These are phyloP conservation scores for Pseudopyricularia javanii DNA, from an alignment of 2,329 filamentous ascomycete genomes.

Conservation along the genomic window DNA sequence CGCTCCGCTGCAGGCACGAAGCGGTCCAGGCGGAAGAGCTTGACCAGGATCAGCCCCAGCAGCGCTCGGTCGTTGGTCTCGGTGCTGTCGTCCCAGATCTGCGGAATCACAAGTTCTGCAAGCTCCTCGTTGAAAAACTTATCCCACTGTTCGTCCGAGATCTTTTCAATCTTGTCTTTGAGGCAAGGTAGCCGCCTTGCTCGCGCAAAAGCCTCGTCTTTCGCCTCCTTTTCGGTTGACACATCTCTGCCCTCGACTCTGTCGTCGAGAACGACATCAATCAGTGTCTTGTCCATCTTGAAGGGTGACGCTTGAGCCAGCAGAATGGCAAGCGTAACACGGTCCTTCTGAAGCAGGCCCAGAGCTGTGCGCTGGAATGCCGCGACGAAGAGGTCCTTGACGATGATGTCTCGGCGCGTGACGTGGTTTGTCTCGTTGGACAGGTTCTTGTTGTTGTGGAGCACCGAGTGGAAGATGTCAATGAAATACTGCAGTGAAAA, in stretches of 20 bases:
- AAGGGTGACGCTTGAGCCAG: conserved; percentile 93
- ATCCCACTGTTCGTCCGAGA: conserved; percentile 59
- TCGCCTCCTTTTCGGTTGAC: conserved; percentile 49
- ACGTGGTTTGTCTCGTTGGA: conserved; percentile 62
- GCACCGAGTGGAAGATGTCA: conserved; percentile 89
- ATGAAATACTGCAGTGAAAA: conserved; percentile 98
- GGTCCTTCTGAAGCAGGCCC: conserved; percentile 84
- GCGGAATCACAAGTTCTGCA: conserved; percentile 73
- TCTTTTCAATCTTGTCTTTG: conserved; percentile 55
- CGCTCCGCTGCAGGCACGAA: conserved; percentile 87
- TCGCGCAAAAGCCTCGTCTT: conserved; percentile 55
- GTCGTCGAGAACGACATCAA: conserved; percentile 77
- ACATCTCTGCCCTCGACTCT: conserved; percentile 66
- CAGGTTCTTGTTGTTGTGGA: conserved; percentile 67
- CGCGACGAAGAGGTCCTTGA: conserved; percentile 82
- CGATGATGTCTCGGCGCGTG: conserved; percentile 74
- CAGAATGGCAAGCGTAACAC: conserved; percentile 87
- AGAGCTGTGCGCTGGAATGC: conserved; percentile 90
- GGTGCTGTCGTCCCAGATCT: conserved; percentile 55
- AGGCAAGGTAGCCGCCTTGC: conserved; percentile 60
- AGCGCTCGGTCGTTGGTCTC: conserved; percentile 64
- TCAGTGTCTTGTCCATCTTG: conserved; percentile 80
- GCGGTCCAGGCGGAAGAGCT: conserved; percentile 87
- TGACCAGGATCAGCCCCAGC: conserved; percentile 76
- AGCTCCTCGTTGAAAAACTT: conserved; percentile 75